These are phyloP conservation scores for Anthoceros angustus DNA, from an alignment of 225 moss, liverwort and hornwort species.

Conservation along the genomic window DNA sequence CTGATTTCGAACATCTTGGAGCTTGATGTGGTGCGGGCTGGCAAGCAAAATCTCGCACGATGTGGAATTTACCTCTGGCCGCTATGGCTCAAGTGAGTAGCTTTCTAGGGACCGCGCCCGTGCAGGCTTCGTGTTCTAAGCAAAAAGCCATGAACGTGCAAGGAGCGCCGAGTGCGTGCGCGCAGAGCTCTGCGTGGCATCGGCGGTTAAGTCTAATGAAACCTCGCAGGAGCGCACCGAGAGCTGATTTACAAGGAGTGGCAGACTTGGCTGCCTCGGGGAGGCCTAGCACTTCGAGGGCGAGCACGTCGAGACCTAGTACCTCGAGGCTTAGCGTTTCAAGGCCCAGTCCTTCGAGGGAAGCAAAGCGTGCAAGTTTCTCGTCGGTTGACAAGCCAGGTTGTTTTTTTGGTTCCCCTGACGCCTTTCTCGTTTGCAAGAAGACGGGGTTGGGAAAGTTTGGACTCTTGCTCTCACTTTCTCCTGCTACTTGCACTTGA, in stretches of 20 bases:
- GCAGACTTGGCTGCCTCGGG: not conserved
- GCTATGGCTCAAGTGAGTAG: not conserved
- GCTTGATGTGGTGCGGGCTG: not conserved
- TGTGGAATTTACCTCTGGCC: not conserved
- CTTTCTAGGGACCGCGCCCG: not conserved
- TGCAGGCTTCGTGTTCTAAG: not conserved
- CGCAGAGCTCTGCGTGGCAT: slow-evolving; percentile 2
- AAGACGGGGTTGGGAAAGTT: no score
- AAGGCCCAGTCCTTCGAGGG: no score
- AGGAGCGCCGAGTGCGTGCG: not conserved
- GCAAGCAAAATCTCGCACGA: not conserved
- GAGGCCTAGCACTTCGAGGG: not conserved
- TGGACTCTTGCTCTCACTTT: no score
- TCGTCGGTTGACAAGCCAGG: no score
- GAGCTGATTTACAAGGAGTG: not conserved
- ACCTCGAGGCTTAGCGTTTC: no score
- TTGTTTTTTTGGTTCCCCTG: no score
- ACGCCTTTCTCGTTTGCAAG: no score
- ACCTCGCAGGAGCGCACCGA: not conserved
- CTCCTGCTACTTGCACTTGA: no score
- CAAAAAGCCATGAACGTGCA: not conserved
- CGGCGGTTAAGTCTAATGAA: not conserved
- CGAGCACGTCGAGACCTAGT: no score
- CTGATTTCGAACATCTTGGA: not conserved
- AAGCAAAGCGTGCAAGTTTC: no score